Evolutionary conservation across 192 early-diverging fungal genomes (phyloP), one percentile per base, ranked within the genome.

Genomic region (Diversispora epigaea): DNA sequence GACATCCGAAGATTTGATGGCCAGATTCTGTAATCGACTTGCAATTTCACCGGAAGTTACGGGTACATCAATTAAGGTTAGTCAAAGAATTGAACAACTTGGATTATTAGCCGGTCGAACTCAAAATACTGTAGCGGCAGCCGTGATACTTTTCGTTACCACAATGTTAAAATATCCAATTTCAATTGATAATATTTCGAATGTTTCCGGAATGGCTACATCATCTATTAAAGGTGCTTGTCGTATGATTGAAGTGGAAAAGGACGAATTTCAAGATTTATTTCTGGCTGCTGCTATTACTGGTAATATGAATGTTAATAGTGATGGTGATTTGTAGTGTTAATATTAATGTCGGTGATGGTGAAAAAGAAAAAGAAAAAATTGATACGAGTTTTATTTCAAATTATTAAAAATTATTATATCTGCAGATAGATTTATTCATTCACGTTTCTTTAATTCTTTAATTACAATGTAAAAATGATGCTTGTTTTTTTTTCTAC

Each of bases 221-320:
- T 87, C 91, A 12, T 96, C 96, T 0, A 89, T 98, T 68, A 93
- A 93, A 78, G 92, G 86, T 79, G 88, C 91, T 11, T 94, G 93
- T 77, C 87, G 86, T 58, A 80, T 86, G 41, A 75, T 94, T 17
- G 90, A 88, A 79, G 82, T 71, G 11, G 86, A 90, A 61, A 84
- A 87, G 9, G 60, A 80, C 9, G 80, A 80, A 25, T 77, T 97
- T 22, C 66, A 87, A 4, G 78, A 85, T 65, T 4, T 57, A 21
- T 8, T 57, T 57, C 25, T 2, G 2, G 25, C 25, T n/a, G 25
- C 25, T 32, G 25, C 25, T 32, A 32, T 32, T 32, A 32, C 25
- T 32, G 2, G 25, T 32, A 32, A 32, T 32, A 32, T 32, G 25
- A 32, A 32, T 32, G 25, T 1, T 32, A 32, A 32, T 32, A 32